Evolutionary conservation across 2,329 filamentous ascomycete genomes (phyloP).

Genomic region (Biscogniauxia marginata): DNA sequence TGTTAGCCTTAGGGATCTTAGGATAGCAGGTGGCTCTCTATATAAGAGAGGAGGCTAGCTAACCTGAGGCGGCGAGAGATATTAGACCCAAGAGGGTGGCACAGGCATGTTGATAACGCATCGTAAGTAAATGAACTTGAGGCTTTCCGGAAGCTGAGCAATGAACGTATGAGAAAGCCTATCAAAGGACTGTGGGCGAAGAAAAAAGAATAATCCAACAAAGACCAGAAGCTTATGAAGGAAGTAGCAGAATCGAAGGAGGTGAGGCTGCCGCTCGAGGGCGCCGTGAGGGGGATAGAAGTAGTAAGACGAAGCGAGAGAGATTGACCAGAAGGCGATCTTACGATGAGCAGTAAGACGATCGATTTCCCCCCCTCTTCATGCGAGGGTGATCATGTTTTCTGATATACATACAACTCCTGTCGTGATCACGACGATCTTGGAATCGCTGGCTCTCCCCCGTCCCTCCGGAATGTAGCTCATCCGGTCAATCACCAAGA

Average conservation of each 20-base stretch:
- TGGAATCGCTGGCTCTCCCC: background rate
- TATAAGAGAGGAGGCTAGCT: background rate
- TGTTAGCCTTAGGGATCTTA: conserved; percentile 1
- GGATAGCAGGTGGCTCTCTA: background rate
- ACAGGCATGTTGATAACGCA: conserved; percentile 20
- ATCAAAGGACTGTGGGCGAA: conserved; percentile 23
- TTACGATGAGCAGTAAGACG: conserved; percentile 18
- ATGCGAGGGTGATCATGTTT: conserved; percentile 13
- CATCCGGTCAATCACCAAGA: conserved; percentile 3
- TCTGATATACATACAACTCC: conserved; percentile 20
- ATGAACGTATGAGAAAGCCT: conserved; percentile 25
- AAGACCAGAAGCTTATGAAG: conserved; percentile 16
- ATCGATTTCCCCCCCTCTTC: conserved; percentile 10
- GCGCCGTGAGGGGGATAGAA: conserved; percentile 10
- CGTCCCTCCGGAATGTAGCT: background rate
- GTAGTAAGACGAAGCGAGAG: conserved; percentile 10
- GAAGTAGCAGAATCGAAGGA: conserved; percentile 17
- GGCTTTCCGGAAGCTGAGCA: conserved; percentile 26
- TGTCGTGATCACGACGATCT: conserved; percentile 10
- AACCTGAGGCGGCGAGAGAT: conserved; percentile 24
- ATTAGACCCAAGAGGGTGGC: conserved; percentile 21
- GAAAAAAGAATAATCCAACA: conserved; percentile 12
- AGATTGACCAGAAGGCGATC: conserved; percentile 20
- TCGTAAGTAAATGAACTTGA: conserved; percentile 8
- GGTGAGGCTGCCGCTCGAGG: conserved; percentile 18